Evolutionary conservation across 208 protist genomes (phyloP).

Genomic region (Willaertia magna): DNA sequence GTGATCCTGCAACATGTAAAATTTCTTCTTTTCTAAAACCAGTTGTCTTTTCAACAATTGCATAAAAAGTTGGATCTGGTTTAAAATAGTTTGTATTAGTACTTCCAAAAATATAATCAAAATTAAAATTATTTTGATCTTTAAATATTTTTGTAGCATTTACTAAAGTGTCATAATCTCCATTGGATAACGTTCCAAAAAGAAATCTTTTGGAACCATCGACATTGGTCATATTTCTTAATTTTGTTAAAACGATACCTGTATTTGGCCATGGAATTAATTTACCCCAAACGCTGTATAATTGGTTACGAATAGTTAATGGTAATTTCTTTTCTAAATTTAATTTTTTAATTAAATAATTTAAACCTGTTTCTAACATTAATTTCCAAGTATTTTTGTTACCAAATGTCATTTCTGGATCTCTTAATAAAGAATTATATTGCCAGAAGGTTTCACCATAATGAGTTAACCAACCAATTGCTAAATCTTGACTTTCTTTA

Average conservation of each 20-base stretch:
- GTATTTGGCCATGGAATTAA: neutral
- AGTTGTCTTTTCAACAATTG: neutral
- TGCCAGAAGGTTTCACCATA: neutral
- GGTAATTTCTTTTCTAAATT: neutral
- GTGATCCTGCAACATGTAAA: neutral
- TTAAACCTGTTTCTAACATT: neutral
- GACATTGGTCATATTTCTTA: neutral
- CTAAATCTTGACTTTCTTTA: neutral
- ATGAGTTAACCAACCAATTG: neutral
- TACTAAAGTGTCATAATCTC: neutral
- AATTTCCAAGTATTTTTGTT: neutral
- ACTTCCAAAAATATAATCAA: neutral
- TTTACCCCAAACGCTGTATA: neutral
- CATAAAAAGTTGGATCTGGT: neutral
- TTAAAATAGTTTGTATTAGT: neutral
- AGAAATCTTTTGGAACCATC: neutral
- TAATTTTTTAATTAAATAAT: neutral
- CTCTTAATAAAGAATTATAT: neutral
- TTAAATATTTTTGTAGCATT: neutral
- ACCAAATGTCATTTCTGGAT: neutral
- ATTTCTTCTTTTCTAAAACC: neutral
- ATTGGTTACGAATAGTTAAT: neutral
- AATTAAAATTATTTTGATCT: neutral
- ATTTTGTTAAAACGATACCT: neutral
- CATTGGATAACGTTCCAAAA: neutral